Conservation (phyloP, 2,329 filamentous ascomycete species). For the Bisporella sp. region DNA sequence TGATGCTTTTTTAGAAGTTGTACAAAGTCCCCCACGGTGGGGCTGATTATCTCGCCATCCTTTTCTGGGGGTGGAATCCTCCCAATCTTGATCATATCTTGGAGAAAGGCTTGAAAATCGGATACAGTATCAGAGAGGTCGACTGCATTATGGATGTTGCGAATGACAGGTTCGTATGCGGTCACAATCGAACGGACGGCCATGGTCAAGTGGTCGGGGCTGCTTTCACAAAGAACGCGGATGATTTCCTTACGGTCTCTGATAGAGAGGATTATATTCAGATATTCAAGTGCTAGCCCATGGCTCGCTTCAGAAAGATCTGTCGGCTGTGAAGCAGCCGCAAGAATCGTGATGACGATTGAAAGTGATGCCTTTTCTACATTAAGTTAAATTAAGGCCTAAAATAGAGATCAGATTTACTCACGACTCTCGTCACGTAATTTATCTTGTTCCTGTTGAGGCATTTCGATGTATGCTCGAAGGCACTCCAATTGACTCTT, state of each 20-base stretch:
- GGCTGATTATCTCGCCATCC: slow-evolving; percentile 27
- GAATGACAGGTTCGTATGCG: slow-evolving; percentile 69
- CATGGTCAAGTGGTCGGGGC: slow-evolving; percentile 67
- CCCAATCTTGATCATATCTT: slow-evolving; percentile 56
- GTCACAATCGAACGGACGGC: slow-evolving; percentile 56
- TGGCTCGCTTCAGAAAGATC: slow-evolving; percentile 55
- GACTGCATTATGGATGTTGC: slow-evolving; percentile 61
- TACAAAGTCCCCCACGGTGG: slow-evolving; percentile 68
- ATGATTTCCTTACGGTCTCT: slow-evolving; percentile 68
- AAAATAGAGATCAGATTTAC: slow-evolving; percentile 8
- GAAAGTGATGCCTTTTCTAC: slow-evolving; percentile 50
- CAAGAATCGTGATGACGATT: slow-evolving; percentile 52
- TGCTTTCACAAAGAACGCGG: slow-evolving; percentile 57
- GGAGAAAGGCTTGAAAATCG: slow-evolving; percentile 61
- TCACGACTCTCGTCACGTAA: slow-evolving; percentile 48
- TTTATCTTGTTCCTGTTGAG: slow-evolving; percentile 50
- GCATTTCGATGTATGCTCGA: slow-evolving; percentile 46
- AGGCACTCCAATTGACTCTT: slow-evolving; percentile 57
- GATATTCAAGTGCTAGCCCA: slow-evolving; percentile 58
- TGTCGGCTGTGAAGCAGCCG: slow-evolving; percentile 37
- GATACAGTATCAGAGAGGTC: slow-evolving; percentile 64
- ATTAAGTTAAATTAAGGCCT: slow-evolving; percentile 2
- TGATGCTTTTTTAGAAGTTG: slow-evolving; percentile 58
- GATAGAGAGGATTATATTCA: slow-evolving; percentile 62
- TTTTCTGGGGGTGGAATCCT: slow-evolving; percentile 11